Conservation (phyloP, 345 rosid genomes). For the Lenwebbia sp. region DNA sequence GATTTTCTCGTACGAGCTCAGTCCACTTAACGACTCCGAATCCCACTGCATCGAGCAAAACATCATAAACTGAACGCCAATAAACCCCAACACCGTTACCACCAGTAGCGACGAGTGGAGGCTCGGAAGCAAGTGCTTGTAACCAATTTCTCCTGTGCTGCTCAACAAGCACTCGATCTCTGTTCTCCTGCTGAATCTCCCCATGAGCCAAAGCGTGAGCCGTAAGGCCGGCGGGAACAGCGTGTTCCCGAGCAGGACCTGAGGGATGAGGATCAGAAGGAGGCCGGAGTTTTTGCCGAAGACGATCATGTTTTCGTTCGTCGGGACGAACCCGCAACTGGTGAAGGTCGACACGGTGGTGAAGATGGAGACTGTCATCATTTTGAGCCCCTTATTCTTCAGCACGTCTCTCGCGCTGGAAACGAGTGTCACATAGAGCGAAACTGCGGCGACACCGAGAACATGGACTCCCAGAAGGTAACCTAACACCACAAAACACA, state of each 20-base stretch:
- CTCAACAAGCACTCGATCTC: constrained; percentile 26
- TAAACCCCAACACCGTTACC: constrained; percentile 30
- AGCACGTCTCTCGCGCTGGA: constrained; percentile 31
- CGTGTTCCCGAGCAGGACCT: constrained; percentile 47
- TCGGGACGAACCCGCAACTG: constrained; percentile 61
- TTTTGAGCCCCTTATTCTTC: constrained; percentile 13
- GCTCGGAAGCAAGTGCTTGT: constrained; percentile 27
- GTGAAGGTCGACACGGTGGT: constrained; percentile 41
- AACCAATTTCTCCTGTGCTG: constrained; percentile 25
- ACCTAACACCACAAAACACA: constrained; percentile 30
- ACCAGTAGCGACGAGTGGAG: constrained; percentile 13
- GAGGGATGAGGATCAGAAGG: constrained; percentile 40
- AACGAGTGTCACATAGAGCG: constrained; percentile 16
- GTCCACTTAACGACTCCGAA: constrained; percentile 22
- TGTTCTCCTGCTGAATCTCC: constrained; percentile 15
- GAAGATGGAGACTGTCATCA: constrained; percentile 41
- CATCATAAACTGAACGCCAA: constrained; percentile 21
- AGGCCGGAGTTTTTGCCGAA: constrained; percentile 47
- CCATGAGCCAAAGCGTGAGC: constrained; percentile 19
- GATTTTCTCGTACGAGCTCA: constrained; percentile 28
- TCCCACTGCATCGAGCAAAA: constrained; percentile 44
- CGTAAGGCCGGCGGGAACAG: constrained; percentile 34
- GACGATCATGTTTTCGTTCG: constrained; percentile 61
- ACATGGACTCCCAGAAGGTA: constrained; percentile 25
- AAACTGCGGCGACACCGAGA: constrained; percentile 21